Percentiles rank a stretch among this genome's conserved stretches.
Evolutionary conservation across 257 asterid genomes (phyloP).

Genomic region (Phtheirospermum japonicum): DNA sequence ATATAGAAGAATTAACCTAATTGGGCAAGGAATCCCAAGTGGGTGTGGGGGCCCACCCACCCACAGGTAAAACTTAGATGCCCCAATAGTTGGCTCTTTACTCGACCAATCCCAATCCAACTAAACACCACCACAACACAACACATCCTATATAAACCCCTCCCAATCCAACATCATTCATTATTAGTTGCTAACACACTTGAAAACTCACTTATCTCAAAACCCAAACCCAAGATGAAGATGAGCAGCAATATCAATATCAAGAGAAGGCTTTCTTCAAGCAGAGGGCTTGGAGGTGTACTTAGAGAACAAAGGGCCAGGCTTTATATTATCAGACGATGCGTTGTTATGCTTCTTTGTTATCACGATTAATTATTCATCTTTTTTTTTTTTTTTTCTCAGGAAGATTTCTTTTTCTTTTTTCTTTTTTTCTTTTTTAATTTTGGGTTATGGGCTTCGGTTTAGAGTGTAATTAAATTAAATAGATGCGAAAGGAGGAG

Average conservation of each 20-base stretch:
- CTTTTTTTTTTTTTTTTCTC: not conserved
- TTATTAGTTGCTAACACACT: not conserved
- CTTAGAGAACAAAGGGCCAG: slow-evolving; percentile 61
- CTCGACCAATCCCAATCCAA: slow-evolving; percentile 42
- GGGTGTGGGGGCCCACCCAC: slow-evolving; percentile 54
- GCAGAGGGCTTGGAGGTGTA: slow-evolving; percentile 48
- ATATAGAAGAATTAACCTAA: too few species aligned
- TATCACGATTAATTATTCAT: slow-evolving; percentile 43
- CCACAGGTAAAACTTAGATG: not conserved
- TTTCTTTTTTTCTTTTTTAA: not conserved
- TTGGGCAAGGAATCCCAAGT: slow-evolving; percentile 21
- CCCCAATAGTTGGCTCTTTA: slow-evolving; percentile 40
- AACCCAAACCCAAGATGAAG: slow-evolving; percentile 25
- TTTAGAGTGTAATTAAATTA: not conserved
- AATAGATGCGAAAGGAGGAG: not conserved
- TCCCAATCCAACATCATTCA: not conserved
- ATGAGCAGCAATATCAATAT: slow-evolving; percentile 25
- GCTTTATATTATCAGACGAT: slow-evolving; percentile 58
- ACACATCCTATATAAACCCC: slow-evolving; percentile 39
- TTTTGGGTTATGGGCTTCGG: too few species aligned
- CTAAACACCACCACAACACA: slow-evolving; percentile 37
- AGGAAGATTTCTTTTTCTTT: not conserved
- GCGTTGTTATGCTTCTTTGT: slow-evolving; percentile 82
- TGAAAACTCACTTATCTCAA: not conserved
- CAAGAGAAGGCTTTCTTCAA: slow-evolving; percentile 42